Evolutionary conservation across 1,284 basidiomycete species (phyloP).

Genomic region (Malassezia sp.): DNA sequence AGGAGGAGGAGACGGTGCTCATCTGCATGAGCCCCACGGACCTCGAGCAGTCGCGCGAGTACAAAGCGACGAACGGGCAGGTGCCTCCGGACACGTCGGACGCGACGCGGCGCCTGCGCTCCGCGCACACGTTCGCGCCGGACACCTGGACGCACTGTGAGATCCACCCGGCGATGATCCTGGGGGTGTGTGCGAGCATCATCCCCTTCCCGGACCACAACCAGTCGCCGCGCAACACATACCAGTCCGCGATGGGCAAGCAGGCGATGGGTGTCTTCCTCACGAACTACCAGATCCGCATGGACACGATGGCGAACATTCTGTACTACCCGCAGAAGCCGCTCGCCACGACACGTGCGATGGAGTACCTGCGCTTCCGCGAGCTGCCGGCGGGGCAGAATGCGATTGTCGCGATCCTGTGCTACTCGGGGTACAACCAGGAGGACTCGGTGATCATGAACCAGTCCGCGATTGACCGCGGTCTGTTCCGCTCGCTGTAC

Average conservation of each 20-base stretch:
- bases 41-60: slow-evolving; percentile 57
- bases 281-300: slow-evolving; percentile 87
- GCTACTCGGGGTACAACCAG: slow-evolving; percentile 98
- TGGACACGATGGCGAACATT: slow-evolving; percentile 61
- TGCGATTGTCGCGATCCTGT: slow-evolving; percentile 93
- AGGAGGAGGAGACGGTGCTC: slow-evolving; percentile 98
- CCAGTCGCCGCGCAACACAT: slow-evolving; percentile 98
- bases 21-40: slow-evolving; percentile 98
- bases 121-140: slow-evolving; percentile 32
- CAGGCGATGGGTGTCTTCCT: slow-evolving; percentile 98
- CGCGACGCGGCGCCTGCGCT: slow-evolving; percentile 67
- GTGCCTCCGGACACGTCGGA: slow-evolving; percentile 62
- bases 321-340: slow-evolving; percentile 97
- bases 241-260: slow-evolving; percentile 87
- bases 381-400: slow-evolving; percentile 96
- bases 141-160: slow-evolving; percentile 90
- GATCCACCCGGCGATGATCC: slow-evolving; percentile 97
- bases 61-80: slow-evolving; percentile 51
- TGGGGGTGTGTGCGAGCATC: slow-evolving; percentile 95
- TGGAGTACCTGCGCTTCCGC: slow-evolving; percentile 96
- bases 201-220: slow-evolving; percentile 99
- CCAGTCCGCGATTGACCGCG: slow-evolving; percentile 93
- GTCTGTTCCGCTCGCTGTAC: slow-evolving; percentile 95
- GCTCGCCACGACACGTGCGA: slow-evolving; percentile 89
- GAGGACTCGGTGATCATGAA: slow-evolving; percentile 99